These are phyloP conservation scores for Kwoniella heveanensis DNA, from an alignment of 768 basidiomycete genomes.

Conservation along the genomic window DNA sequence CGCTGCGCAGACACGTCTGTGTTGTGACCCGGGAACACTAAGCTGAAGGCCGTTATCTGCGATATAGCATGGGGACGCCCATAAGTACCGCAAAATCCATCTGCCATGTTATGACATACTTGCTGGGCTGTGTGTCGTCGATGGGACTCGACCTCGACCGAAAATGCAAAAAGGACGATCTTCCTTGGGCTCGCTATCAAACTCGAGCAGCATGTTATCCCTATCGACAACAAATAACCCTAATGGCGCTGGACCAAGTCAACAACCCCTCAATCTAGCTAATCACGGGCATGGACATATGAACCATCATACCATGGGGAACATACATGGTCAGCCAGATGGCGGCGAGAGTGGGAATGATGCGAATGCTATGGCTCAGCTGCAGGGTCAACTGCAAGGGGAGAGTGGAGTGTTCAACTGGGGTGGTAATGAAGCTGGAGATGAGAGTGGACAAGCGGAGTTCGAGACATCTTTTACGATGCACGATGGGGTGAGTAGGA, in stretches of 20 bases:
- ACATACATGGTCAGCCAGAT: neutral
- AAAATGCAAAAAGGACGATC: slow-evolving; percentile 24
- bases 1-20: no score
- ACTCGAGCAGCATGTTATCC: slow-evolving; percentile 27
- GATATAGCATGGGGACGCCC: slow-evolving; percentile 27
- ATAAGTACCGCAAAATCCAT: slow-evolving; percentile 39
- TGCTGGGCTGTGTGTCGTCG: slow-evolving; percentile 30
- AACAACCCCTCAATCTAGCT: neutral
- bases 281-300: neutral
- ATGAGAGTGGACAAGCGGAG: slow-evolving; percentile 32
- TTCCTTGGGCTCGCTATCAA: slow-evolving; percentile 25
- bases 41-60: no score
- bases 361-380: slow-evolving; percentile 10
- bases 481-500: slow-evolving; percentile 28
- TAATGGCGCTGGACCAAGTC: slow-evolving; percentile 2
- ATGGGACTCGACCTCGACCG: slow-evolving; percentile 16
- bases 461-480: slow-evolving; percentile 32
- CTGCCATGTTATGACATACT: slow-evolving; percentile 37
- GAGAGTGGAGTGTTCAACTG: slow-evolving; percentile 30
- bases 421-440: slow-evolving; percentile 23
- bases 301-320: neutral
- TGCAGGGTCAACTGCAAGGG: slow-evolving; percentile 17
- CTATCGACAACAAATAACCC: slow-evolving; percentile 4
- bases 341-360: neutral
- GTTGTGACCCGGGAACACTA: no score